Percentiles rank a stretch among this genome's conserved stretches.
phyloP scores from a whole-genome alignment of 768 basidiomycete genomes.

The Porpolomopsis calyptriformis region DNA sequence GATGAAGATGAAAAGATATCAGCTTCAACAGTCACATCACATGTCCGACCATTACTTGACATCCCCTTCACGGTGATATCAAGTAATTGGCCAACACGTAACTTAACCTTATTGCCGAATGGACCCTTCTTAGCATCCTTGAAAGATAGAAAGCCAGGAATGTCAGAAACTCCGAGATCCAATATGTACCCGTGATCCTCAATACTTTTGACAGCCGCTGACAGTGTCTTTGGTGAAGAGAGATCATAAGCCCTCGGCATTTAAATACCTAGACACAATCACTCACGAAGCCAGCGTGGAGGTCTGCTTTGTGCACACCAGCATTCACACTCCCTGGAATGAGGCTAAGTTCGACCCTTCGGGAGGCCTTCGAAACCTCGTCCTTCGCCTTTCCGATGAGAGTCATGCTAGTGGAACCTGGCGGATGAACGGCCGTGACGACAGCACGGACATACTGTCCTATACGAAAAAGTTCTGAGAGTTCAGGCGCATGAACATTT shows the following conservation, averaged over 20 bases:
- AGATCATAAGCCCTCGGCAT: not conserved
- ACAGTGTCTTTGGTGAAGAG: constrained; percentile 44
- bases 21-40: constrained; percentile 52
- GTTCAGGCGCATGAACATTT: constrained; percentile 45
- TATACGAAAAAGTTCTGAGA: constrained; percentile 63
- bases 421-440: constrained; percentile 57
- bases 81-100: constrained; percentile 59
- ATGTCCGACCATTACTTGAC: constrained; percentile 70
- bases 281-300: constrained; percentile 68
- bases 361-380: constrained; percentile 55
- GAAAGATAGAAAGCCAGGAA: constrained; percentile 79
- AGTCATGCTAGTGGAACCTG: constrained; percentile 51
- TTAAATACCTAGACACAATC: not conserved
- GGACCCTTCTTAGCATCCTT: constrained; percentile 45
- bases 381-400: constrained; percentile 56
- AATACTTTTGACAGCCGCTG: constrained; percentile 66
- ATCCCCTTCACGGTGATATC: constrained; percentile 56
- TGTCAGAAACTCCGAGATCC: constrained; percentile 68
- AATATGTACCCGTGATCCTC: constrained; percentile 95
- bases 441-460: constrained; percentile 81
- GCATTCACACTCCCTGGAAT: constrained; percentile 76
- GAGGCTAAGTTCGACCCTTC: constrained; percentile 77
- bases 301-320: constrained; percentile 67
- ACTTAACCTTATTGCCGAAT: constrained; percentile 18
- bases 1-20: constrained; percentile 38